Evolutionary conservation across 805 yeast species (phyloP), one percentile per base, ranked within the genome.

Genomic region (Naumovozyma baii): DNA sequence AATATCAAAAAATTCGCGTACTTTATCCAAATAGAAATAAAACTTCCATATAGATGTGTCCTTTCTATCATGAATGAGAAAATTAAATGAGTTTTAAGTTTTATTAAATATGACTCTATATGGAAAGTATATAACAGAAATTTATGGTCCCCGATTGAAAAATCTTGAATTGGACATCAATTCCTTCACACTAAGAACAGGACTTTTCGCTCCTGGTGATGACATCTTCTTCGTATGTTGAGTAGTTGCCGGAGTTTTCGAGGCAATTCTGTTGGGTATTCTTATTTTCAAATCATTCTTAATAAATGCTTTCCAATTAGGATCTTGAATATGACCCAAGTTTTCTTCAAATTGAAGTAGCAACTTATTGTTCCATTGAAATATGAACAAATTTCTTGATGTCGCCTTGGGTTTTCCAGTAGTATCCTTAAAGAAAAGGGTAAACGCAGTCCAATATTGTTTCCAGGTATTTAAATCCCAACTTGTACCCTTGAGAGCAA

Each of bases 381-480:
- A 53, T 8, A 50, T 39, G 31, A 53, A 49, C 1, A 45, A 20
- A 22, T 52, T 49, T 17, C 38, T 32, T 8, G 17, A 39, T 3
- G 31, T 40, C 10, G 33, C 29, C 8, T 38, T 17, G 5, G 17
- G 7, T 5, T 39, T 42, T 14, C 17, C 13, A 15, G 39, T 34
- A 19, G 30, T 18, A 15, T 31, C 38, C n/a, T n/a, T 33, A 2
- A 17, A 20, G 17, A 43, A 46, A 28, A 48, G 31, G 19, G 48
- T 43, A 33, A 53, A 56, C 1, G 46, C 48, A 15, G 39, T 40
- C 54, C 57, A 57, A 18, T 52, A 46, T 16, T 47, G 39, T 35
- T 54, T 52, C 65, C 65, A 61, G 5, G 43, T n/a, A 4, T 41
- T 41, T 10, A 56, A 36, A 37, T 59, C 61, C 64, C 64, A 61